phyloP scores from a whole-genome alignment of 106 monocot species.

The Dendrobium nobile region DNA sequence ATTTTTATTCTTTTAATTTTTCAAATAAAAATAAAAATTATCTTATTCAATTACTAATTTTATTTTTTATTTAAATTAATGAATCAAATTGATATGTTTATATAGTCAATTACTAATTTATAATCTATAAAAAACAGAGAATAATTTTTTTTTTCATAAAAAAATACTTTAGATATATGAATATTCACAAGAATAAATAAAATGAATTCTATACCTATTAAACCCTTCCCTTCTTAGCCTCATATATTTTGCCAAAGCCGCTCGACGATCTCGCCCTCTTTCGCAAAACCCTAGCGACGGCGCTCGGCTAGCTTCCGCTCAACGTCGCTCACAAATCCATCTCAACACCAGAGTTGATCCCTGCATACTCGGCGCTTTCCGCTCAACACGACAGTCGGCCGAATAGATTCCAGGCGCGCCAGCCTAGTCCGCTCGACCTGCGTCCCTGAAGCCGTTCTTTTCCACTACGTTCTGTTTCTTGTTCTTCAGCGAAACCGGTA shows the following conservation, averaged over 20 bases:
- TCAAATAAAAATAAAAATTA: too few relatives aligned
- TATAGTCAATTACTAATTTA: too few relatives aligned
- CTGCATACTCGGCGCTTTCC: neutral
- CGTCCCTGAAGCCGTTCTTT: neutral
- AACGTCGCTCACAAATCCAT: neutral
- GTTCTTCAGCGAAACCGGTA: neutral
- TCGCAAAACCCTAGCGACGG: conserved; percentile 1
- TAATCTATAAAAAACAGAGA: too few relatives aligned
- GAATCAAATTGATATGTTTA: too few relatives aligned
- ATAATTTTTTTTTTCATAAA: too few relatives aligned
- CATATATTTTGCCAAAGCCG: neutral
- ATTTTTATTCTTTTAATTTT: too few relatives aligned
- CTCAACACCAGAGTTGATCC: neutral
- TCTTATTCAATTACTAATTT: too few relatives aligned
- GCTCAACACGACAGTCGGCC: neutral
- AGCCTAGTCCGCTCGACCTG: neutral
- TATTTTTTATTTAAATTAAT: too few relatives aligned
- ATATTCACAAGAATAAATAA: too few relatives aligned
- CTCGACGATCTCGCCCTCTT: neutral
- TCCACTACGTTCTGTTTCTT: neutral
- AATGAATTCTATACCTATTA: neutral
- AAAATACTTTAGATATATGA: too few relatives aligned
- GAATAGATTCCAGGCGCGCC: neutral
- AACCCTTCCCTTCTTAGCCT: neutral
- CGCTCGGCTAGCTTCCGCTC: neutral